A percentile compares a stretch with the other conserved stretches of the same genome.
Conservation (phyloP, 306 rosid genomes). For the Inga oerstediana region DNA sequence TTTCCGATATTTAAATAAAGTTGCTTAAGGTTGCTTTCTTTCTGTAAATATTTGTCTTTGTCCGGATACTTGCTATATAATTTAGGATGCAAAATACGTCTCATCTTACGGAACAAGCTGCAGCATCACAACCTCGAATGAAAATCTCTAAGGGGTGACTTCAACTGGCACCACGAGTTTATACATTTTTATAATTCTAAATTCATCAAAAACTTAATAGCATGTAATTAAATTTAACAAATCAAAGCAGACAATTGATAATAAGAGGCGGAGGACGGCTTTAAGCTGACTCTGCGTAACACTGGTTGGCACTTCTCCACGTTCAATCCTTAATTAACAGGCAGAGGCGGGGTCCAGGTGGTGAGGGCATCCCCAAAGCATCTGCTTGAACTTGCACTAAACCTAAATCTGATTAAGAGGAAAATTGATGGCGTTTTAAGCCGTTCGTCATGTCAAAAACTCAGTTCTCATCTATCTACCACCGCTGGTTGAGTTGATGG, state of each 20-base stretch:
- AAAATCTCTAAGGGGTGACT: background rate
- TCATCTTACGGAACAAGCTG: background rate
- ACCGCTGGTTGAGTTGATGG: slow-evolving; percentile 19
- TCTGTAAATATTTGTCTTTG: background rate
- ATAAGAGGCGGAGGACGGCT: no score
- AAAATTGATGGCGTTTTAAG: background rate
- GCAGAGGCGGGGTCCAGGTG: background rate
- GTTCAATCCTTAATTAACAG: no score
- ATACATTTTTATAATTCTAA: background rate
- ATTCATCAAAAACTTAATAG: no score
- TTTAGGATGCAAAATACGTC: background rate
- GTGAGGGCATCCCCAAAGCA: background rate
- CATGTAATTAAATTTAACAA: no score
- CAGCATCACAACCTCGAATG: background rate
- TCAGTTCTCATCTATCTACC: background rate
- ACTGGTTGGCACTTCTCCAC: no score
- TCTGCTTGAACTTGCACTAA: background rate
- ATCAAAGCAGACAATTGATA: no score
- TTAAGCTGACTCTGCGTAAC: no score
- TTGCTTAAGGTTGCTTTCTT: background rate
- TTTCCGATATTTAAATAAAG: background rate
- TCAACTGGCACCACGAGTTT: background rate
- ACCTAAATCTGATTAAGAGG: background rate
- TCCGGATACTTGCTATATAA: background rate
- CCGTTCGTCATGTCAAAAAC: background rate